Base-by-base conservation (phyloP, 768 basidiomycete species). In the Suillus cothurnatus region DNA sequence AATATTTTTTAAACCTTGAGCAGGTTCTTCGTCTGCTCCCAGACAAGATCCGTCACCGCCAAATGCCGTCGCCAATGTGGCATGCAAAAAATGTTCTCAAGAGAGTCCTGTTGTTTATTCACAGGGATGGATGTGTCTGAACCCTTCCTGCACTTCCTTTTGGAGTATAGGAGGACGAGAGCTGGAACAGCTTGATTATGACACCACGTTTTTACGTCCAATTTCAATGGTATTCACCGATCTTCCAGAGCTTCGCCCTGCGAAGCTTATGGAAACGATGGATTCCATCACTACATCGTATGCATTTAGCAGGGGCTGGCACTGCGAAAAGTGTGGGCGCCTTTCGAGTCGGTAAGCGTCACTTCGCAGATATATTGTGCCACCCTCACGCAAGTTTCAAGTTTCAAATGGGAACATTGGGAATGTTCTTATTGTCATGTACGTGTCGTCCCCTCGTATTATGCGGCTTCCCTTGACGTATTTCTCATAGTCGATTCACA, bases 401-500 rank as follows among this genome's bases (percentile, higher is more conserved):
- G 92, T 69, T 87, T 74, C 61, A 89, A 88, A 74, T 93, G 91
- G 92, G 85, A 91, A 71, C 71, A 82, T 58, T 92, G 90, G 86
- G 84, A 90, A 72, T 94, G 92, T 70, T 74, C 80, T 38, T 70
- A 80, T 63, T 94, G 91, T 71, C 70, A 79, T 21, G 92, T 91
- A 74, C 61, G 78, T 64, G 23, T 60, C 17, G 32, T 32, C 15
- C 6, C 23, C 19, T 7, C 17, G 6, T 41, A 17, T 4, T 2
- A 62, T 72, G 60, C 57, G 45, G 49, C 28, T 28, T 43, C 36
- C 50, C 4, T 28, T 3, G 32, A 53, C 17, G 23, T 31, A 28
- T 38, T 45, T 57, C 31, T 53, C 7, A 57, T 26, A 78, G 76
- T 43, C 34, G 8, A 61, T 34, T 31, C 52, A 74, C 36, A 57